A percentile compares a stretch with the other conserved stretches of the same genome.
These are phyloP conservation scores for Penicillium roqueforti DNA, from an alignment of 495 filamentous ascomycete genomes.

Conservation along the genomic window DNA sequence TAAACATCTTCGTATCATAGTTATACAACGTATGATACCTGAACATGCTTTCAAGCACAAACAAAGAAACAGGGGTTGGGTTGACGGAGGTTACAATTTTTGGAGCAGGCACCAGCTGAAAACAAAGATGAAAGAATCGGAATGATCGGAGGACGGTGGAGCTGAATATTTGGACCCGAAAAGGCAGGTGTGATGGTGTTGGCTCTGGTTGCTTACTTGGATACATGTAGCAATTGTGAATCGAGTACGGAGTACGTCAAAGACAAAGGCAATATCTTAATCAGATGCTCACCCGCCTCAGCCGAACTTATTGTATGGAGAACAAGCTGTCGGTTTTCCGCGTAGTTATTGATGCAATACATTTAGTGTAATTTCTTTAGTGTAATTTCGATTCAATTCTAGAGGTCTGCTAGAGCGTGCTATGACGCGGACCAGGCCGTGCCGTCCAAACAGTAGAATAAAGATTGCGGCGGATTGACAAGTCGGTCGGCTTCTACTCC, in stretches of 20 bases:
- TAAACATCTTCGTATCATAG: neutral
- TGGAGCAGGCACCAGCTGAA: neutral
- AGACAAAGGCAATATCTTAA: neutral
- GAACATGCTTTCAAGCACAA: neutral
- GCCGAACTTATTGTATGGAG: neutral
- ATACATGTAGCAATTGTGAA: no score
- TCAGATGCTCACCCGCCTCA: neutral
- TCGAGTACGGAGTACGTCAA: neutral
- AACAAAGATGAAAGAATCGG: neutral
- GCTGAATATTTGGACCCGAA: neutral
- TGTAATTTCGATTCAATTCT: neutral
- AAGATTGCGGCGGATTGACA: constrained; percentile 22
- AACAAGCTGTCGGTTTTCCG: neutral
- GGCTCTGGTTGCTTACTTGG: neutral
- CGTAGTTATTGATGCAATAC: neutral
- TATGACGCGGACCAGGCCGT: constrained; percentile 18
- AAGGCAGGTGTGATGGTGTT: neutral
- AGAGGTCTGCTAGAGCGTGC: neutral
- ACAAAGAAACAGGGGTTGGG: neutral
- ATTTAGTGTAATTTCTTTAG: neutral
- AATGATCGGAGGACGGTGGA: neutral
- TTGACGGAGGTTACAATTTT: neutral
- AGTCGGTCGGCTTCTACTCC: constrained; percentile 1
- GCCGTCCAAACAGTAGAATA: constrained; percentile 1
- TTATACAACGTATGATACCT: neutral